Evolutionary conservation across 1,139 yeast species (phyloP), one percentile per base, ranked within the genome.

Genomic region (Candida glucosophila): DNA sequence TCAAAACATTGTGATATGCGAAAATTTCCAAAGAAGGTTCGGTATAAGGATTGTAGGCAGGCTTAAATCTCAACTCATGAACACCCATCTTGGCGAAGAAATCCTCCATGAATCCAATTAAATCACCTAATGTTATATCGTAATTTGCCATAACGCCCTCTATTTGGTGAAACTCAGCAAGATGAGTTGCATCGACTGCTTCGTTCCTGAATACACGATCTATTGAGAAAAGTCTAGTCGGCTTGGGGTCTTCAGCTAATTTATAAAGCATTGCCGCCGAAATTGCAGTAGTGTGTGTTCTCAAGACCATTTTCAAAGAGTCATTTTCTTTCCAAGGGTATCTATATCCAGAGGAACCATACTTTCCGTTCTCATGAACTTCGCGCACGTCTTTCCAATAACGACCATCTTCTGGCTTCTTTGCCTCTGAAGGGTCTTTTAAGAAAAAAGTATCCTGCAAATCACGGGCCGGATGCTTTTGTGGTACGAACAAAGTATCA

Each of bases 391-490:
- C 81, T 25, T 77, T 67, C 73, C 86, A 72, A 60, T 79, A 90
- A 43, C 62, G 57, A 49, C 68, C 66, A 55, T 90, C 97, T 39
- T 75, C 76, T 25, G 97, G 97, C 42, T 70, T 63, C 33, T 77
- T 78, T 27, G 95, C 94, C 36, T 55, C 62, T 26, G 60, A 64
- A 20, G 99, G 99, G 53, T 90, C 96, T 55, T 86, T 88, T 59
- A 92, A 70, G 61, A 90, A 90, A 65, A 90, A 90, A 31, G 99
- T 90, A 58, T 90, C 98, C 60, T 90, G 99, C 52, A 90, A 69
- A 54, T 90, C 99, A 67, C 99, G 81, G 25, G 99, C 99, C 17
- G 99, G 98, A 62, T 90, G 99, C 62, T 90, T 97, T 65, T 90
- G 99, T 30, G 99, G 99, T 29, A 90, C 99, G 48, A 65, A 90